Evolutionary conservation across 306 rosid species (phyloP), one percentile per base, ranked within the genome.

Genomic region (Purshia tridentata): DNA sequence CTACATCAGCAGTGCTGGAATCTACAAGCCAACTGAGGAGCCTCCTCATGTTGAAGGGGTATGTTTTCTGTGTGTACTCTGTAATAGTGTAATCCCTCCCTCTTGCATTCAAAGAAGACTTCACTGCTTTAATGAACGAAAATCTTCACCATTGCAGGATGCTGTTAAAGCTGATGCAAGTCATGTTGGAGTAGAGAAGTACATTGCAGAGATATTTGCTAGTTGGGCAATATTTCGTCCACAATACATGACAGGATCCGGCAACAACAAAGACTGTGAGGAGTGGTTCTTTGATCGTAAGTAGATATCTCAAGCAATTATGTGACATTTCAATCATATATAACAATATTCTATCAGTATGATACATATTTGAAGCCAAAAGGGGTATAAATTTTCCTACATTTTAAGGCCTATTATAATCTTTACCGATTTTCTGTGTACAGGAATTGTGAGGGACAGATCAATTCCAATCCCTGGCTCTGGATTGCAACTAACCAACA

Each of bases 11-110:
- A 94, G 98, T 78, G 98, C 96, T 23, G 97, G 97, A 53, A 94
- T 94, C 80, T 94, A 91, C 83, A 94, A 94, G 86, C 56, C 84
- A 4, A 86, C 95, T 8, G 97, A 94, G 23, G 96, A 94, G 81
- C 97, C 85, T 73, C 98, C 98, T 18, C 98, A 94, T 76, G 91
- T 94, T 57, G 98, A 94, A 89, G 96, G 98, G 86, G 98, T 94
- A 84, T 53, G 84, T 72, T 73, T 22, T 35, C 40, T 59, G 64
- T 75, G 42, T 67, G 22, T 37, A 52, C 61, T 48, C 35, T 29
- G 35, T 29, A n/a, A n/a, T n/a, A n/a, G n/a, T n/a, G n/a, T n/a
- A 29, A 29, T 29, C 35, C 35, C 35, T 29, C 50, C 8, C 54
- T 35, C 53, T 74, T 48, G 56, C 51, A 65, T 29, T 22, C 7